Conservation (phyloP, 2,329 filamentous ascomycete species). For the Albophoma yamanashiensis region DNA sequence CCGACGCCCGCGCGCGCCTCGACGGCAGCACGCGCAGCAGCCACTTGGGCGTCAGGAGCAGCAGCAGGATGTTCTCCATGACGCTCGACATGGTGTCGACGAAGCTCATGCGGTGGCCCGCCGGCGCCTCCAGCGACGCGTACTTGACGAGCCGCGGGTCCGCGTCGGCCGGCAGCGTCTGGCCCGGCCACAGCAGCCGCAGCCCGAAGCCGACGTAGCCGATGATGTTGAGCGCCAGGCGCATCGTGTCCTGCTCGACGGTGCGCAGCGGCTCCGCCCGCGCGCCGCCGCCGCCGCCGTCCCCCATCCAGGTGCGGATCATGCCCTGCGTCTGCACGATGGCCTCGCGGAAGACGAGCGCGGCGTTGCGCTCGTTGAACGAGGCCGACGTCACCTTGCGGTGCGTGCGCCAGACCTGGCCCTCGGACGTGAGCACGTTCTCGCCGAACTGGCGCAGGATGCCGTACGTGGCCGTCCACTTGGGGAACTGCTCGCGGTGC, state of each 20-base stretch:
- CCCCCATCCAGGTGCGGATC: constrained; percentile 45
- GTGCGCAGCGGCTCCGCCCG: constrained; percentile 37
- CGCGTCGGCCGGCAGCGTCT: constrained; percentile 32
- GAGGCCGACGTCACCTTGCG: constrained; percentile 60
- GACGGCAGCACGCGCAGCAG: constrained; percentile 42
- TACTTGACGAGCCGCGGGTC: constrained; percentile 39
- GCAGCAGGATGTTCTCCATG: constrained; percentile 51
- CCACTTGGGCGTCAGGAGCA: constrained; percentile 49
- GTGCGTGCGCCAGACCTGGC: constrained; percentile 59
- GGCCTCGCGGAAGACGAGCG: constrained; percentile 52
- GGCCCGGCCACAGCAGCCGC: constrained; percentile 50
- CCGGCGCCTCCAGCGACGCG: constrained; percentile 30
- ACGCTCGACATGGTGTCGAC: constrained; percentile 49
- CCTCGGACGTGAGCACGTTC: constrained; percentile 63
- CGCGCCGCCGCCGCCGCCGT: constrained; percentile 5
- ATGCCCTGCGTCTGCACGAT: constrained; percentile 52
- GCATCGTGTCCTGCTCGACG: constrained; percentile 55
- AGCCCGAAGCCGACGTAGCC: constrained; percentile 63
- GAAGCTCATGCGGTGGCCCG: constrained; percentile 55
- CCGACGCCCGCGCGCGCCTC: constrained; percentile 37
- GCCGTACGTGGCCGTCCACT: constrained; percentile 23
- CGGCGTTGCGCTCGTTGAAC: constrained; percentile 69
- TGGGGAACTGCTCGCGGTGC: constrained; percentile 58
- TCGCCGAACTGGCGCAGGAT: constrained; percentile 45
- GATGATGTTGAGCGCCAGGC: constrained; percentile 44